Base-by-base conservation (phyloP, 331 rosid genomes). In the Erythrophleum ivorense region DNA sequence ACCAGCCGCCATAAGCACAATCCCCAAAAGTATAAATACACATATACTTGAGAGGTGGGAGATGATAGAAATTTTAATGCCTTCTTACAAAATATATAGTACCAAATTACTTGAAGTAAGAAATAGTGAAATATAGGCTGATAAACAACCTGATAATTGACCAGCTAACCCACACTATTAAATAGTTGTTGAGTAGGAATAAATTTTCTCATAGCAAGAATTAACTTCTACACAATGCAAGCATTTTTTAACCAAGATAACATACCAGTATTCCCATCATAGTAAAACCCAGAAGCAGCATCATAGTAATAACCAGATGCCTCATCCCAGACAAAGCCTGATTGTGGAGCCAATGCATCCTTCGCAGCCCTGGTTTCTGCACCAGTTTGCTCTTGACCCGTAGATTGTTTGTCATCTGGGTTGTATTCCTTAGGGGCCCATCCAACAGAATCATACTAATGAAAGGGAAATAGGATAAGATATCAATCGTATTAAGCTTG, bases 391-490 rank as follows among this genome's bases (percentile, higher is more conserved):
- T 77, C 96, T 43, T 83, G 86, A 71, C 91, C 92, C 71, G 77
- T 63, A 71, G 94, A 83, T 80, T 85, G 94, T 78, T 91, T 96
- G 82, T 93, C 92, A 71, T 93, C 97, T 9, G 98, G 90, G 81
- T 96, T 92, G 82, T 93, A 96, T 83, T 96, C 99, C 83, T 93
- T 96, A 78, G 99, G 99, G 71, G 98, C 94, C 99, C 99, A 96
- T 85, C 99, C 99, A 70, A 88, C 92, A 77, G 98, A 88, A 81
- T 96, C 99, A 84, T 96, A 96, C 99, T 96, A 85, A 67, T 83
- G 46, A 53, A 60, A 2, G 18, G 33, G 33, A 24, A 79, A 76
- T 63, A 43, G 81, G 34, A 81, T 75, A 73, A 63, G 36, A 72
- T 11, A 66, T 16, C 16, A 15, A 78, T 40, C 65, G 66, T n/a